Evolutionary conservation across 805 yeast genomes (phyloP).

Genomic region (Phaffomyces antillensis): DNA sequence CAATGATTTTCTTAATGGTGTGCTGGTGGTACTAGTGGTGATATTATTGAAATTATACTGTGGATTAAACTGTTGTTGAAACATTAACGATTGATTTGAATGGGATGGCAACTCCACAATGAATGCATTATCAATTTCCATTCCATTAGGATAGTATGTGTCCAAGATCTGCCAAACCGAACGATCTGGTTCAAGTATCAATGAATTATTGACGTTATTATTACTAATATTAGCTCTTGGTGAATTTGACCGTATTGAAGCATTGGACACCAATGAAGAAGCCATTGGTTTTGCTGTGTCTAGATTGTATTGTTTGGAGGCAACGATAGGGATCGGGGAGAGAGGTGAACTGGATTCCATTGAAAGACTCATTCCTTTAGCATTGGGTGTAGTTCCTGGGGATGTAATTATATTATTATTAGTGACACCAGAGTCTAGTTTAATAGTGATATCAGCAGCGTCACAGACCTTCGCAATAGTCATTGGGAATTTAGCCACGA

Average conservation of each 20-base stretch:
- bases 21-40: background rate
- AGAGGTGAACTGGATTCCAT: conserved; percentile 13
- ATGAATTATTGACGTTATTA: background rate
- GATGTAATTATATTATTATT: background rate
- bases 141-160: conserved; percentile 56
- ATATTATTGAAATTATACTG: background rate
- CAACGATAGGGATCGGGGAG: conserved; percentile 21
- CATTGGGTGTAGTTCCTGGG: background rate
- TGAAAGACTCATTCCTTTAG: too few species aligned
- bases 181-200: conserved; percentile 51
- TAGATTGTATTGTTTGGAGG: conserved; percentile 6
- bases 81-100: conserved; percentile 1
- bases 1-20: conserved; percentile 8
- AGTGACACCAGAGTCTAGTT: conserved; percentile 11
- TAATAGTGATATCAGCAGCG: conserved; percentile 56
- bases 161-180: conserved; percentile 53
- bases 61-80: background rate
- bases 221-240: conserved; percentile 5
- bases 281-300: conserved; percentile 9
- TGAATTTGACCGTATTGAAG: conserved; percentile 9
- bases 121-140: conserved; percentile 59
- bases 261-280: conserved; percentile 5
- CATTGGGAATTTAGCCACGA: conserved; percentile 60
- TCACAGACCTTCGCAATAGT: conserved; percentile 54
- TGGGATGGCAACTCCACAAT: conserved; percentile 41